Evolutionary conservation across 177 flowering plant species (phyloP).

Genomic region (Vitis hybrid): DNA sequence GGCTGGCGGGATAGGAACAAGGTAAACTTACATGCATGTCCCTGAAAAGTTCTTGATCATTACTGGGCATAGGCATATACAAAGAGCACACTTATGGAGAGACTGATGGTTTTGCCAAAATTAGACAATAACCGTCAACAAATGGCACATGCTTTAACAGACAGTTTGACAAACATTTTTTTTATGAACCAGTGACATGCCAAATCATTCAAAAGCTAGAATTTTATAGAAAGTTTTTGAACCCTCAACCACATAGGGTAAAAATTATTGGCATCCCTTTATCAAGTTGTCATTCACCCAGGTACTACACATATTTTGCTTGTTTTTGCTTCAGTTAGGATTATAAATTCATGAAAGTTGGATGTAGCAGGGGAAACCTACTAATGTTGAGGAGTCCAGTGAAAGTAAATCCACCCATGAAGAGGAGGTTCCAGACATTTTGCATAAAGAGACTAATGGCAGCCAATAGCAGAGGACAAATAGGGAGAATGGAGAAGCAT

Average conservation of each 20-base stretch:
- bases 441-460: slow-evolving; percentile 17
- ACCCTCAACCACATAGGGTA: no score
- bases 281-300: background rate
- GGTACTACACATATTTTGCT: background rate
- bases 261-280: background rate
- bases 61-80: no score
- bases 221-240: no score
- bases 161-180: no score
- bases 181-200: no score
- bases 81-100: no score
- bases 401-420: slow-evolving; percentile 25
- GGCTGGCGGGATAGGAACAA: slow-evolving; percentile 92
- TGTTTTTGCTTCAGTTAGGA: background rate
- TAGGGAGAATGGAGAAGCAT: no score
- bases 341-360: background rate
- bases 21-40: slow-evolving; percentile 32
- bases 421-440: slow-evolving; percentile 10
- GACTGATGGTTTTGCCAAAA: no score
- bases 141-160: no score
- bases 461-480: background rate
- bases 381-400: slow-evolving; percentile 24
- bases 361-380: slow-evolving; percentile 40
- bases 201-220: no score
- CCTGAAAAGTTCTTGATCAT: no score
- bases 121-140: no score